Conservation (phyloP, 768 basidiomycete species). For the Dentipellis sp. region DNA sequence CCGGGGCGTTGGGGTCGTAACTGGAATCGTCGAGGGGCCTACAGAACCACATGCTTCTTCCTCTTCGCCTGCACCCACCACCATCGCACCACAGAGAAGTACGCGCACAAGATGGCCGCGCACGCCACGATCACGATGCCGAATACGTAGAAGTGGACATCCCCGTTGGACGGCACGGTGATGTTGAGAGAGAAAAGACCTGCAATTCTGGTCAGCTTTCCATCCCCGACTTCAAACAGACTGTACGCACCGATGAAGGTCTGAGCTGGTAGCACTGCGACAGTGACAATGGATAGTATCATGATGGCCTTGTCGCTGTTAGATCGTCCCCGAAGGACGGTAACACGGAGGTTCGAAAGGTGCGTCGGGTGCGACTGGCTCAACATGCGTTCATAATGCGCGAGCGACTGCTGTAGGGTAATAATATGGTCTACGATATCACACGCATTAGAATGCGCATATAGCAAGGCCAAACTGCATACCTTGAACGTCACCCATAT, state of each 20-base stretch:
- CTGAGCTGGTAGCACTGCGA: conserved; percentile 60
- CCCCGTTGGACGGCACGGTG: conserved; percentile 45
- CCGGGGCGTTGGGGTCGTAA: too few relatives aligned
- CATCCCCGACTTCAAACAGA: not conserved
- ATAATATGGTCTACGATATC: conserved; percentile 73
- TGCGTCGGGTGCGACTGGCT: conserved; percentile 85
- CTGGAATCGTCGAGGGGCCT: not conserved
- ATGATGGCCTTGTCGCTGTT: conserved; percentile 61
- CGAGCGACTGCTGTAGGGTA: conserved; percentile 74
- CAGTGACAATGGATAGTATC: conserved; percentile 53
- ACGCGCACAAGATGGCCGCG: conserved; percentile 34
- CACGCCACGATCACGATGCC: conserved; percentile 40
- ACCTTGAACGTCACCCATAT: conserved; percentile 93
- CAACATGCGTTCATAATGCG: conserved; percentile 82
- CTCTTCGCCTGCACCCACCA: conserved; percentile 57
- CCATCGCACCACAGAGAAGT: conserved; percentile 38
- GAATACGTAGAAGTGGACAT: conserved; percentile 43
- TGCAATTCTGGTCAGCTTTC: conserved; percentile 20
- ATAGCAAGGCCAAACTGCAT: not conserved
- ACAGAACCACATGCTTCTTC: conserved; percentile 13
- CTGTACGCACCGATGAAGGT: conserved; percentile 41
- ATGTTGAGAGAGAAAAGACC: conserved; percentile 66
- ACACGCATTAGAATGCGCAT: not conserved
- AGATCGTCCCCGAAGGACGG: conserved; percentile 47
- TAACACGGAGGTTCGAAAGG: conserved; percentile 63